Evolutionary conservation across 176 grass and related monocot species (phyloP), one percentile per base, ranked within the genome.

Genomic region (Aegilops sharonensis): DNA sequence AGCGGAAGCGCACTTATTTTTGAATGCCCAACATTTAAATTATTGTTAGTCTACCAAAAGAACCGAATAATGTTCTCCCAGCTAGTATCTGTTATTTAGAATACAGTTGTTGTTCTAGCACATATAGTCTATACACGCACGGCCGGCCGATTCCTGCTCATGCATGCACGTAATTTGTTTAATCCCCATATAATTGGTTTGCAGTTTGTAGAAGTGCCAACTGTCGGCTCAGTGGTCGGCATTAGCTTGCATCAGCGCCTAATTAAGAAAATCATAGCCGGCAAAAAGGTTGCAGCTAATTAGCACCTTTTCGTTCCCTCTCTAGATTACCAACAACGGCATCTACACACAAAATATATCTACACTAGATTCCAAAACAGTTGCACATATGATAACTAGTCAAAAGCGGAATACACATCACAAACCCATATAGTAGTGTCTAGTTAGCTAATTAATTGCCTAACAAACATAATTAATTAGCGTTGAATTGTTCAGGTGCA

Each of bases 351-450:
- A 35, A 17, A 6, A 39, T 25, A 50, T 54, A 36, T 82, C 56
- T 39, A 78, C 73, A 81, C 68, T 17, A 87, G 67, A 87, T 87
- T 84, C 80, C 80, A 78, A 84, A 87, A 79, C 80, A 80, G 45
- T 87, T 5, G 48, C 25, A 62, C 50, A 34, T 34, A 57, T 48
- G 43, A 25, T 79, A 24, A 42, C 12, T 48, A n/a, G 5, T 89
- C 50, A 67, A 61, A 68, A 70, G 24, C 68, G 56, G 83, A 72
- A 57, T 43, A 63, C 77, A 85, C 82, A 85, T 89, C 81, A 66
- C 31, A 25, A 72, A 65, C 11, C 66, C 20, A 17, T 24, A 36
- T 56, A 61, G 24, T 79, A 74, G 23, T 73, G 62, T 30, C 42
- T 83, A 45, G 61, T 83, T 73, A 63, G 30, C 31, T 83, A 35